Percentiles rank a stretch among this genome's conserved stretches.
phyloP scores from a whole-genome alignment of 192 early-diverging fungal genomes.

The Coemansia sp. region DNA sequence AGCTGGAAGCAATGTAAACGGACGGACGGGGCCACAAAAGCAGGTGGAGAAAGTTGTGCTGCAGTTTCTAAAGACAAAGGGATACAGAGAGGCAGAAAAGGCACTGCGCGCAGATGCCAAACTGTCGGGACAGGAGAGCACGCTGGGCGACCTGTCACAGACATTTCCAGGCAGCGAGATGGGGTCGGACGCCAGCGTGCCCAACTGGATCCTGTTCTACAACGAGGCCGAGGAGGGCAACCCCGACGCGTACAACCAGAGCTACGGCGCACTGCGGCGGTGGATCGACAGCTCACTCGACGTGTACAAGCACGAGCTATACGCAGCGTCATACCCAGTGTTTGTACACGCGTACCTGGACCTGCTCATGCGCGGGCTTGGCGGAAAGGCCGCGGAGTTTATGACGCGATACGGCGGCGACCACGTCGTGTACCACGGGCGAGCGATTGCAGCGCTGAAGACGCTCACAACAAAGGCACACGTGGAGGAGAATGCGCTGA shows the following conservation, averaged over 20 bases:
- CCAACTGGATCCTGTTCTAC: slow-evolving; percentile 69
- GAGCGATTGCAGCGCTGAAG: slow-evolving; percentile 69
- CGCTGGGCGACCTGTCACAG: slow-evolving; percentile 50
- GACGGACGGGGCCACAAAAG: slow-evolving; percentile 39
- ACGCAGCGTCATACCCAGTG: slow-evolving; percentile 81
- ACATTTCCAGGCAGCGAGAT: slow-evolving; percentile 50
- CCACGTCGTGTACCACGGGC: slow-evolving; percentile 75
- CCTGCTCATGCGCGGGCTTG: slow-evolving; percentile 61
- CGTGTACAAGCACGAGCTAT: slow-evolving; percentile 90
- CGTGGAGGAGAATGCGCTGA: slow-evolving; percentile 78
- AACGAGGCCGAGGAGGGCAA: slow-evolving; percentile 74
- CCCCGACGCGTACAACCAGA: slow-evolving; percentile 79
- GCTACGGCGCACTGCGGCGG: slow-evolving; percentile 75
- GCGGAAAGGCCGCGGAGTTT: slow-evolving; percentile 62
- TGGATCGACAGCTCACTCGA: slow-evolving; percentile 97
- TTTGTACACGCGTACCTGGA: slow-evolving; percentile 94
- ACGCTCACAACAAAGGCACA: slow-evolving; percentile 78
- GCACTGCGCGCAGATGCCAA: slow-evolving; percentile 66
- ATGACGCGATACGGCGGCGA: slow-evolving; percentile 75
- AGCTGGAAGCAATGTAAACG: neutral
- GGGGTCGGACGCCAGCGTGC: slow-evolving; percentile 61
- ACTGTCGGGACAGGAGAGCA: slow-evolving; percentile 43
- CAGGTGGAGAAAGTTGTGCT: slow-evolving; percentile 64
- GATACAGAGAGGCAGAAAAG: slow-evolving; percentile 68
- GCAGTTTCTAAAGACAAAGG: slow-evolving; percentile 69